Conservation (phyloP, 768 basidiomycete species). For the Boletus subcaerulescens region DNA sequence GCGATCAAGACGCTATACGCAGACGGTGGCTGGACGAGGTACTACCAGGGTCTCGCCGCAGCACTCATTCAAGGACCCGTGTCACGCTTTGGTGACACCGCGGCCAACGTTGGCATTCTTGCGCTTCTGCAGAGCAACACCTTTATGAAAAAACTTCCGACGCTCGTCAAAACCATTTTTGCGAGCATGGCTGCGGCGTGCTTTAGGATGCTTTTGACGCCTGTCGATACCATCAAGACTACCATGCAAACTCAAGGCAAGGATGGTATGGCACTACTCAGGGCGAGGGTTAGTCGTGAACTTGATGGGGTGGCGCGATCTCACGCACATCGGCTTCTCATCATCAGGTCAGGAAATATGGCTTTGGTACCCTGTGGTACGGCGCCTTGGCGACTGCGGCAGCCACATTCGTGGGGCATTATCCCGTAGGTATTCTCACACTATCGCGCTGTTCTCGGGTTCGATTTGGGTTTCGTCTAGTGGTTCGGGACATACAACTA, state of each 20-base stretch:
- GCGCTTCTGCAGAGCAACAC: constrained; percentile 78
- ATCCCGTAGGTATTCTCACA: constrained; percentile 54
- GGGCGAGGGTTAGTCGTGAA: constrained; percentile 48
- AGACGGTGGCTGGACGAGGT: constrained; percentile 80
- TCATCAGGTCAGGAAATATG: constrained; percentile 65
- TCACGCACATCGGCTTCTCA: background rate
- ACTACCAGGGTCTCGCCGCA: constrained; percentile 83
- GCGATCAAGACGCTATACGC: constrained; percentile 66
- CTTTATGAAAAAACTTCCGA: constrained; percentile 62
- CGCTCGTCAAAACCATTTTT: constrained; percentile 71
- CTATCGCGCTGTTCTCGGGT: background rate
- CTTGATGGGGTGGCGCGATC: background rate
- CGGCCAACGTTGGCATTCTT: constrained; percentile 89
- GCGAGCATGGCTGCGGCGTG: constrained; percentile 75
- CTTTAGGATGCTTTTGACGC: constrained; percentile 90
- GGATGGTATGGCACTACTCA: constrained; percentile 62
- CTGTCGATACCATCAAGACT: constrained; percentile 93
- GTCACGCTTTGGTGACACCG: constrained; percentile 91
- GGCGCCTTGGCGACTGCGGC: constrained; percentile 90
- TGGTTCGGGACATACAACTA: constrained; percentile 90
- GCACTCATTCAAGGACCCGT: constrained; percentile 86
- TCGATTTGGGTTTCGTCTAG: constrained; percentile 32
- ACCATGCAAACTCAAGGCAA: constrained; percentile 91
- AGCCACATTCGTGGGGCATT: constrained; percentile 92
- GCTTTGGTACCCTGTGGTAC: constrained; percentile 80